phyloP scores from a whole-genome alignment of 2,329 filamentous ascomycete species.

The Talaromyces piceae region DNA sequence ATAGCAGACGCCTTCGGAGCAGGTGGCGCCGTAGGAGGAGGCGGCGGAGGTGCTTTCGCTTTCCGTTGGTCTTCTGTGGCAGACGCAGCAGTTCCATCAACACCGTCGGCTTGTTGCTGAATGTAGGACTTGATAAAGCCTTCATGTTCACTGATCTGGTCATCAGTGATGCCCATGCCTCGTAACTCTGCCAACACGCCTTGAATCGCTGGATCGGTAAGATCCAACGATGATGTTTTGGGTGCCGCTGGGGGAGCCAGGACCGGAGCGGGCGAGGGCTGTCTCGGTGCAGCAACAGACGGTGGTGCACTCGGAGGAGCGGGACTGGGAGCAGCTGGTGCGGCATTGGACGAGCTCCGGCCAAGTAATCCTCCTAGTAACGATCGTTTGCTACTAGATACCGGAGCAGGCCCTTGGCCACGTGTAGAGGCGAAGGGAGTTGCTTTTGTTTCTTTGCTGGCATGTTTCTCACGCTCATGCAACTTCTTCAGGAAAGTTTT shows the following conservation, averaged over 20 bases:
- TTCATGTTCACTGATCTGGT: slow-evolving; percentile 59
- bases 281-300: slow-evolving; percentile 21
- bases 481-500: slow-evolving; percentile 97
- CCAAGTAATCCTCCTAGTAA: slow-evolving; percentile 44
- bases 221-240: slow-evolving; percentile 47
- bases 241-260: slow-evolving; percentile 21
- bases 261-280: slow-evolving; percentile 16
- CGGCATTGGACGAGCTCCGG: slow-evolving; percentile 15
- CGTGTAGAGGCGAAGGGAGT: slow-evolving; percentile 61
- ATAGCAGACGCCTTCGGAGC: slow-evolving; percentile 35
- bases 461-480: slow-evolving; percentile 91
- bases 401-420: slow-evolving; percentile 39
- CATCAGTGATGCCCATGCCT: slow-evolving; percentile 60
- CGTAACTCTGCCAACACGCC: slow-evolving; percentile 54
- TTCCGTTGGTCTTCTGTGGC: slow-evolving; percentile 41
- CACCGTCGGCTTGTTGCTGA: slow-evolving; percentile 50
- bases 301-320: slow-evolving; percentile 21
- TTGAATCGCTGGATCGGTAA: slow-evolving; percentile 55
- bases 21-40: slow-evolving; percentile 47
- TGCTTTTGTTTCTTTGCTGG: slow-evolving; percentile 73
- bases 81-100: slow-evolving; percentile 33
- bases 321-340: slow-evolving; percentile 18
- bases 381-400: slow-evolving; percentile 42
- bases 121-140: slow-evolving; percentile 64
- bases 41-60: slow-evolving; percentile 53